Evolutionary conservation across 495 filamentous ascomycete species (phyloP).

Genomic region (Neurospora sp.): DNA sequence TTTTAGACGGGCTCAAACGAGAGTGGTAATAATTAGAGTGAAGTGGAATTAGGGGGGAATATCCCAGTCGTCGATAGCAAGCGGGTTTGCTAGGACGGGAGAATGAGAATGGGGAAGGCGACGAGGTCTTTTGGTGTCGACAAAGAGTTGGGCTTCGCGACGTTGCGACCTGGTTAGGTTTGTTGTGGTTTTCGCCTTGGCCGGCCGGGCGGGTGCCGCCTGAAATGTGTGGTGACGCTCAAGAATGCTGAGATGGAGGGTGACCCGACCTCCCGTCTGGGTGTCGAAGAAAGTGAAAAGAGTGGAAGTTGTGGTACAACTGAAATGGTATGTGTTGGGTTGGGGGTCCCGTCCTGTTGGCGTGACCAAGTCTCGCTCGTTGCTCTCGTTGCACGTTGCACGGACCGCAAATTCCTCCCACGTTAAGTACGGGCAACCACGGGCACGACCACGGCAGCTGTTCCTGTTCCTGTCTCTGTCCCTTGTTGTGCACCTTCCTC

Average conservation of each 20-base stretch:
- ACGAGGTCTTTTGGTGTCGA: neutral
- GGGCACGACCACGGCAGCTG: neutral
- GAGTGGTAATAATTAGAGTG: neutral
- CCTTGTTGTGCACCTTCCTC: neutral
- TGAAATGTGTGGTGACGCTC: neutral
- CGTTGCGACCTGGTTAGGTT: neutral
- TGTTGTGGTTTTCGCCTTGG: neutral
- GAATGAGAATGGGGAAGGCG: neutral
- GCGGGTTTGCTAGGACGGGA: neutral
- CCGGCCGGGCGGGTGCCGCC: neutral
- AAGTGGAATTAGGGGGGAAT: neutral
- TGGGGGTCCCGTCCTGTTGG: neutral
- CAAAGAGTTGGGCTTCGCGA: neutral
- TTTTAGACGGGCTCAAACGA: neutral
- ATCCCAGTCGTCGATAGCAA: neutral
- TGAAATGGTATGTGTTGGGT: neutral
- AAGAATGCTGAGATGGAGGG: neutral
- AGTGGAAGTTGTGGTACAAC: neutral
- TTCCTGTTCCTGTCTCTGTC: neutral
- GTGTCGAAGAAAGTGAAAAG: neutral
- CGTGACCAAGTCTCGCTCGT: neutral
- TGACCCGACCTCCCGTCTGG: neutral
- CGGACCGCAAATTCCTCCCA: neutral
- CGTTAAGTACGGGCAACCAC: neutral
- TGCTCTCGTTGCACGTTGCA: neutral